These are phyloP conservation scores for Theileria orientalis DNA, from an alignment of 169 alveolate genomes.

Conservation along the genomic window DNA sequence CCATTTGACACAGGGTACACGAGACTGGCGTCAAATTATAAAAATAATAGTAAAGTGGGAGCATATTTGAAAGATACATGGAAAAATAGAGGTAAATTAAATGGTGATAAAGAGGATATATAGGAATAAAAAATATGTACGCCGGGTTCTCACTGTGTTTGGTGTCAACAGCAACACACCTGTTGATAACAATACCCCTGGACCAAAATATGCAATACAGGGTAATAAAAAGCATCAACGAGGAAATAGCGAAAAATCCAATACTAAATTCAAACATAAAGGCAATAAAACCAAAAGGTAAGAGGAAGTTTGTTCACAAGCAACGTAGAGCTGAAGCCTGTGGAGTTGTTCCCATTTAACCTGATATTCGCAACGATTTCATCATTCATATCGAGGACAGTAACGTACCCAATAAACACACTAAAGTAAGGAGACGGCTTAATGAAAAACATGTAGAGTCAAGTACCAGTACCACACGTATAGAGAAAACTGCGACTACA, in stretches of 20 bases:
- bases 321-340: constrained; percentile 52
- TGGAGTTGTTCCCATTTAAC: constrained; percentile 61
- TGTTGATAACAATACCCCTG: constrained; percentile 33
- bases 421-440: constrained; percentile 13
- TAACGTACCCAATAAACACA: constrained; percentile 63
- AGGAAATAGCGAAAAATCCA: constrained; percentile 38
- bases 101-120: background rate
- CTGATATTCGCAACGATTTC: constrained; percentile 45
- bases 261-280: constrained; percentile 16
- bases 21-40: constrained; percentile 20
- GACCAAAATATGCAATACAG: constrained; percentile 44
- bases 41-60: background rate
- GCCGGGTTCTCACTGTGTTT: constrained; percentile 56
- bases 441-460: constrained; percentile 28
- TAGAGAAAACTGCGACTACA: constrained; percentile 20
- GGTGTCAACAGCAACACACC: constrained; percentile 39
- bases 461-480: constrained; percentile 51
- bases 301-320: background rate
- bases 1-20: constrained; percentile 63
- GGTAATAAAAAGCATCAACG: constrained; percentile 37
- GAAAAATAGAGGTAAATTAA: constrained; percentile 5
- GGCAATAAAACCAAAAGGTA: constrained; percentile 49
- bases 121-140: constrained; percentile 49
- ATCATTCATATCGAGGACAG: constrained; percentile 43
- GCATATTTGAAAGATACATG: background rate